A percentile compares a stretch with the other conserved stretches of the same genome.
Conservation (phyloP, 2,329 filamentous ascomycete species). For the Paecilomyces sp. region DNA sequence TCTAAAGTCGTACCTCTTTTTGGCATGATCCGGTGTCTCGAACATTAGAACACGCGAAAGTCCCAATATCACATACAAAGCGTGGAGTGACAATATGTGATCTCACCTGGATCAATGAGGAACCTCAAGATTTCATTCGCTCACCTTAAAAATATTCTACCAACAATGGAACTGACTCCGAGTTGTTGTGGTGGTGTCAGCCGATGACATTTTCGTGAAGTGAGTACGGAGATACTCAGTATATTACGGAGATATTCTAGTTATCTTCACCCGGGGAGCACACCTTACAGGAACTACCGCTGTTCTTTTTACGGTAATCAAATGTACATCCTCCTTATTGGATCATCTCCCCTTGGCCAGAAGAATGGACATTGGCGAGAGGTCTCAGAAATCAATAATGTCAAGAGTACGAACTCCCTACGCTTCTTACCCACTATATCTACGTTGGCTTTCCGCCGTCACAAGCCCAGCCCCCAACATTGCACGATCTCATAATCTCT, state of each 20-base stretch:
- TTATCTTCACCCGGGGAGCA: not conserved
- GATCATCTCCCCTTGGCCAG: not conserved
- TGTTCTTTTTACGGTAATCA: not conserved
- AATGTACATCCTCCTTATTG: not conserved
- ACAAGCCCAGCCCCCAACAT: not conserved
- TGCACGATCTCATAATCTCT: not conserved
- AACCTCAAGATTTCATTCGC: not conserved
- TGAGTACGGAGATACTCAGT: not conserved
- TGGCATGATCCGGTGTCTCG: not conserved
- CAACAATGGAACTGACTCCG: not conserved
- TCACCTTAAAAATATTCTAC: not conserved
- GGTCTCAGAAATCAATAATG: not conserved
- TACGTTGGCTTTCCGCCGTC: not conserved
- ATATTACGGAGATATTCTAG: not conserved
- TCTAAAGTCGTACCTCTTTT: not conserved
- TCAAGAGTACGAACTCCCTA: not conserved
- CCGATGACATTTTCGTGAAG: not conserved
- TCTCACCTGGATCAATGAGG: not conserved
- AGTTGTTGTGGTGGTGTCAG: not conserved
- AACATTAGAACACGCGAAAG: not conserved
- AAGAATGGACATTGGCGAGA: not conserved
- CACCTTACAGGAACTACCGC: not conserved
- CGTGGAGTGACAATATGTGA: not conserved
- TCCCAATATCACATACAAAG: not conserved
- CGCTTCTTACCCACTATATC: not conserved